Evolutionary conservation across 768 basidiomycete genomes (phyloP).

Genomic region (Termitomyces eurrhizus): DNA sequence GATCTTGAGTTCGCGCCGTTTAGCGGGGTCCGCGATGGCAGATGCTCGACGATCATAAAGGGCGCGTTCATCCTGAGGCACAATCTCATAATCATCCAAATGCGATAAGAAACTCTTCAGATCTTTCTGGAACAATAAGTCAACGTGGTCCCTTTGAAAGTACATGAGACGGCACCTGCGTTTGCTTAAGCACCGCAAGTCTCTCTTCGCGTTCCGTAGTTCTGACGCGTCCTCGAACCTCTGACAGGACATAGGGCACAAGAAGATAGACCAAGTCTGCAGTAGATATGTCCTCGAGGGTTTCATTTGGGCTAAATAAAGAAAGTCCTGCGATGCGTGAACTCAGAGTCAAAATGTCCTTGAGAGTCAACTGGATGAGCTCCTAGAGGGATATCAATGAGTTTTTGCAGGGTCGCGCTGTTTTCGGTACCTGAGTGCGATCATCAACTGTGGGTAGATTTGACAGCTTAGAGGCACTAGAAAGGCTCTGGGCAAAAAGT

Average conservation of each 20-base stretch:
- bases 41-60: constrained; percentile 49
- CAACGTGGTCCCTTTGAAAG: constrained; percentile 10
- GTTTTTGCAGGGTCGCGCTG: not conserved
- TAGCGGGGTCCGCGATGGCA: constrained; percentile 57
- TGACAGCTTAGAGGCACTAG: constrained; percentile 33
- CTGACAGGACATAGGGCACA: constrained; percentile 64
- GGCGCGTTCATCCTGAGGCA: constrained; percentile 55
- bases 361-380: constrained; percentile 49
- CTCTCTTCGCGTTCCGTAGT: constrained; percentile 56
- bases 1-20: constrained; percentile 84
- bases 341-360: constrained; percentile 51
- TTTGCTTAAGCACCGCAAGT: constrained; percentile 46
- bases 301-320: constrained; percentile 83
- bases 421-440: constrained; percentile 34
- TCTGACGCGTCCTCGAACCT: constrained; percentile 58
- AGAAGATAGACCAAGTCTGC: constrained; percentile 71
- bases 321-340: constrained; percentile 56
- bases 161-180: constrained; percentile 46
- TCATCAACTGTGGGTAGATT: constrained; percentile 38
- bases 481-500: constrained; percentile 34
- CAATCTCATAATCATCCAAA: constrained; percentile 63
- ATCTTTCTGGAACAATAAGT: constrained; percentile 38
- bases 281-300: constrained; percentile 78
- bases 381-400: constrained; percentile 36
- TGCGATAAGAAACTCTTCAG: constrained; percentile 41